Base-by-base conservation (phyloP, 495 filamentous ascomycete genomes). In the Trypethelium eluteriae region DNA sequence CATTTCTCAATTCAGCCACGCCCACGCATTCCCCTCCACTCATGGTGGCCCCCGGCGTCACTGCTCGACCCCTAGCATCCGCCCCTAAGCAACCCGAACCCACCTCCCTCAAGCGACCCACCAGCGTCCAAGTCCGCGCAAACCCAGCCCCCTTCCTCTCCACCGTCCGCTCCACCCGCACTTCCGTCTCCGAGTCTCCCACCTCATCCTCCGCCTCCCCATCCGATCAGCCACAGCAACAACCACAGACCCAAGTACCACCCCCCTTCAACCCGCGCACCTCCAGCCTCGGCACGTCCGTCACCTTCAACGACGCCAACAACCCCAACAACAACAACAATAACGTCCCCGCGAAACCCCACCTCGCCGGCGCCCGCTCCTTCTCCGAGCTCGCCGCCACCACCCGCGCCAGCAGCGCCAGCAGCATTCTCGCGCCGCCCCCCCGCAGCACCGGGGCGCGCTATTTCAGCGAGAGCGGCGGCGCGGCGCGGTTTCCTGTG, bases 111-210 rank as follows among this genome's bases (percentile, higher is more conserved):
- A 68, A 70, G 12, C 70, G 76, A n/a, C 76, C 76, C 1, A 70
- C 65, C 14, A 73, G 67, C 65, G 65, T 78, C 63, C 76, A 76
- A 67, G 71, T 76, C 50, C 70, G 76, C 18, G 68, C 75, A 12
- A 71, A 72, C 56, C 69, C 62, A 16, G 72, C 75, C 3, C 76
- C 74, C 3, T 76, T 76, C 65, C 69, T 76, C 35, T 68, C 68
- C n/a, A 41, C 62, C 38, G 38, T 41, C 0, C 68, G 68, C 14
- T 39, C 66, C 35, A 66, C 57, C 39, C 11, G 35, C 36, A 64
- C 39, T 41, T 63, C 69, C 35, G 39, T 50, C 65, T 72, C 18
- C 61, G 70, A 34, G 68, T 39, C 62, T 66, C 75, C 12, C 64
- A 71, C 16, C 65, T 61, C 11, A 67, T 25, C 25, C 25, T 25